phyloP scores from a whole-genome alignment of 2,329 filamentous ascomycete genomes.

The Colletotrichum falcatum region DNA sequence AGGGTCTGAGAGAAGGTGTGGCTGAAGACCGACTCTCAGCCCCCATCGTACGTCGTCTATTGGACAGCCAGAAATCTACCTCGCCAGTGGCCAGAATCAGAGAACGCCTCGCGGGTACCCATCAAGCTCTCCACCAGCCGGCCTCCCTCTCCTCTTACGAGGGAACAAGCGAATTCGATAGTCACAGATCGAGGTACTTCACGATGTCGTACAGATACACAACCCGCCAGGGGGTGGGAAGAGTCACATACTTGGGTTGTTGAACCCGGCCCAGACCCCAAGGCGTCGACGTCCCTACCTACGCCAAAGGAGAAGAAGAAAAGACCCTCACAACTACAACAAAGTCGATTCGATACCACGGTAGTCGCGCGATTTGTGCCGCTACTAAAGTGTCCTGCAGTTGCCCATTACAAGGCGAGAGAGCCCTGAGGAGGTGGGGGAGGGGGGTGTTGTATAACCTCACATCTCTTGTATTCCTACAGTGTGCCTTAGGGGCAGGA shows the following conservation, averaged over 20 bases:
- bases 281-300: background rate
- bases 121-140: background rate
- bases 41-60: background rate
- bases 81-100: background rate
- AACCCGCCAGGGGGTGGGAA: background rate
- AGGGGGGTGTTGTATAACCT: background rate
- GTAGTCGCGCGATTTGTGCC: background rate
- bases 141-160: background rate
- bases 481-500: background rate
- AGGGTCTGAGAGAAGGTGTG: background rate
- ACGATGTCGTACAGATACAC: slow-evolving; percentile 33
- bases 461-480: background rate
- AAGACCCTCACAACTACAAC: background rate
- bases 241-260: background rate
- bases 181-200: slow-evolving; percentile 23
- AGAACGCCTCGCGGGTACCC: background rate
- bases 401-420: background rate
- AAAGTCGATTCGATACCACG: background rate
- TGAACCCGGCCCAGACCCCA: background rate
- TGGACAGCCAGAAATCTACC: background rate
- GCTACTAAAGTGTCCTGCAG: background rate
- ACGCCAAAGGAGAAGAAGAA: background rate
- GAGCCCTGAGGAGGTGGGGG: background rate
- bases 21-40: background rate
- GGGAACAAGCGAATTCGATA: background rate